Percentiles rank a stretch among this genome's conserved stretches.
Conservation (phyloP, 2,329 filamentous ascomycete species). For the Aspergillus quadrilineatus region DNA sequence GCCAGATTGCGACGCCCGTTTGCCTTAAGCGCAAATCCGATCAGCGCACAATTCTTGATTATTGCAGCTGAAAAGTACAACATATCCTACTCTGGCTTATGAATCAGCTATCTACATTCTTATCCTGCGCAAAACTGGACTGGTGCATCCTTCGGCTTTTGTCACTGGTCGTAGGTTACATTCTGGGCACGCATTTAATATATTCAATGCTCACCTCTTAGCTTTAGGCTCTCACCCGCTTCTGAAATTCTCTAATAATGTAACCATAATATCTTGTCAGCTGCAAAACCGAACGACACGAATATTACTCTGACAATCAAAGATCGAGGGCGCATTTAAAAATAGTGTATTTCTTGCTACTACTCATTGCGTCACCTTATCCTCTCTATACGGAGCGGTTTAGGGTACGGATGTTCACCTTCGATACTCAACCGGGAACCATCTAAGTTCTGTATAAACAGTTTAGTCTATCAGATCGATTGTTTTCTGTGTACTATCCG, state of each 20-base stretch:
- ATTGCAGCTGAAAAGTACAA: background rate
- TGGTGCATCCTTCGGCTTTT: background rate
- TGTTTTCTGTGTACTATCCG: too few species aligned
- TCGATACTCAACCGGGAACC: too few species aligned
- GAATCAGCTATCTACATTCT: background rate
- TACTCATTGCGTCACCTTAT: background rate
- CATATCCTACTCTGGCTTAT: background rate
- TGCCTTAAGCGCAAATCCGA: background rate
- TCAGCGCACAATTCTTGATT: constrained; percentile 2
- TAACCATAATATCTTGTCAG: background rate
- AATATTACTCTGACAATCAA: background rate
- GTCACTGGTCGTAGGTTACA: background rate
- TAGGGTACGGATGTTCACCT: background rate
- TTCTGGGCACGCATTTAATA: background rate
- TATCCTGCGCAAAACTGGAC: background rate
- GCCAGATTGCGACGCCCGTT: background rate
- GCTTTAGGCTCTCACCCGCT: constrained; percentile 1
- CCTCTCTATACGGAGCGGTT: background rate
- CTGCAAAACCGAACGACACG: background rate
- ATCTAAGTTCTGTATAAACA: too few species aligned
- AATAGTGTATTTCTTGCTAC: background rate
- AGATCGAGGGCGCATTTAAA: background rate
- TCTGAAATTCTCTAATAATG: background rate
- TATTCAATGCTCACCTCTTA: background rate
- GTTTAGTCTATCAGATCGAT: background rate